These are phyloP conservation scores for Raphanus hybrid DNA, from an alignment of 441 rosid species.

Conservation along the genomic window DNA sequence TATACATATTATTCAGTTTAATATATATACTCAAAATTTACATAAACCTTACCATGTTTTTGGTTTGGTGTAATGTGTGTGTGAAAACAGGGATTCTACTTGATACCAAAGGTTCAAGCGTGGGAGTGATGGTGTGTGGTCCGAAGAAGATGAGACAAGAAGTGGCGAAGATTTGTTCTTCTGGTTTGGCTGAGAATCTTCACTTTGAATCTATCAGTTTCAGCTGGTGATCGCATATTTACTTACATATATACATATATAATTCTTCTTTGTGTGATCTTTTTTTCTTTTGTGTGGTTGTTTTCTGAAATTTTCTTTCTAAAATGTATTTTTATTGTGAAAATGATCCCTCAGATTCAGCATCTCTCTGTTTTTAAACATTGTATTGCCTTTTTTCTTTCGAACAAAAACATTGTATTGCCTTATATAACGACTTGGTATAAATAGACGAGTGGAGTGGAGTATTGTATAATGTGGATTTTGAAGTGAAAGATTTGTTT, in stretches of 20 bases:
- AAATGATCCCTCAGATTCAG: neutral
- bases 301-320: neutral
- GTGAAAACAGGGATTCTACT: conserved; percentile 42
- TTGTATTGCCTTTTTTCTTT: neutral
- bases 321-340: neutral
- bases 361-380: neutral
- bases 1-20: too few relatives aligned
- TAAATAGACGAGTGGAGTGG: conserved; percentile 15
- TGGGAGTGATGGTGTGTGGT: conserved; percentile 61
- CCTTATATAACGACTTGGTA: conserved; percentile 1
- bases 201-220: conserved; percentile 60
- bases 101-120: conserved; percentile 51
- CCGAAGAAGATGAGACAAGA: conserved; percentile 60
- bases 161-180: conserved; percentile 56
- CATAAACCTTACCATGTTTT: neutral
- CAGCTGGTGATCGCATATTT: conserved; percentile 42
- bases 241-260: neutral
- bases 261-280: conserved; percentile 1
- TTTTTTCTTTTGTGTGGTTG: neutral
- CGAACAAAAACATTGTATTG: neutral
- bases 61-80: neutral
- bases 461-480: neutral
- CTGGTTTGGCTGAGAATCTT: conserved; percentile 43
- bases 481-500: neutral
- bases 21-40: neutral